Evolutionary conservation across 208 protist genomes (phyloP).

Genomic region (Leishmania tarentolae): DNA sequence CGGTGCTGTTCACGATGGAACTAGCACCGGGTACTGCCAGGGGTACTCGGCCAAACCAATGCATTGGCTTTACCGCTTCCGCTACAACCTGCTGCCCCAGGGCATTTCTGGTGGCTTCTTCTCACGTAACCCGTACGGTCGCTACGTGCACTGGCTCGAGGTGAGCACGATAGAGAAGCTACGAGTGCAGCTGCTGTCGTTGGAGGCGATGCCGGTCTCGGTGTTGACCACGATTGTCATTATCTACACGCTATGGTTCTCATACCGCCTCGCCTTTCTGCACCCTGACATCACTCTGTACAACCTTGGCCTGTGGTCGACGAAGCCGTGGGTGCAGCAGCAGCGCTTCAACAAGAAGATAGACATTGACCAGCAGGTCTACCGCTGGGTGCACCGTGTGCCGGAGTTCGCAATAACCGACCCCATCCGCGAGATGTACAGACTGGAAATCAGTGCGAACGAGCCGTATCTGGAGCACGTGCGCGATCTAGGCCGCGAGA

Average conservation of each 20-base stretch:
- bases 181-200: constrained; percentile 52
- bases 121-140: constrained; percentile 81
- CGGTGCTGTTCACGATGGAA: constrained; percentile 68
- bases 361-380: constrained; percentile 76
- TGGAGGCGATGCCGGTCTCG: constrained; percentile 67
- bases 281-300: constrained; percentile 89
- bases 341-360: constrained; percentile 89
- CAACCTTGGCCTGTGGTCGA: constrained; percentile 78
- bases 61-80: constrained; percentile 88
- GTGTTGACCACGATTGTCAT: constrained; percentile 47
- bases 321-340: constrained; percentile 85
- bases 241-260: constrained; percentile 71
- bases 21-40: constrained; percentile 72
- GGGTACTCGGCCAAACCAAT: constrained; percentile 68
- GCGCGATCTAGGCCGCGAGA: constrained; percentile 71
- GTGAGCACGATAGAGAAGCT: constrained; percentile 87
- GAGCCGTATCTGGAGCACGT: constrained; percentile 84
- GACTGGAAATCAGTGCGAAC: constrained; percentile 67
- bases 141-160: constrained; percentile 89
- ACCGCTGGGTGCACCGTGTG: constrained; percentile 83
- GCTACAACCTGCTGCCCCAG: constrained; percentile 76
- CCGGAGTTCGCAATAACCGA: constrained; percentile 70
- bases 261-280: constrained; percentile 72
- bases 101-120: constrained; percentile 76
- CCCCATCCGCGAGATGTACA: constrained; percentile 67